Conservation (phyloP, 192 early-diverging fungal species). For the Globomyces pollinis-pini region DNA sequence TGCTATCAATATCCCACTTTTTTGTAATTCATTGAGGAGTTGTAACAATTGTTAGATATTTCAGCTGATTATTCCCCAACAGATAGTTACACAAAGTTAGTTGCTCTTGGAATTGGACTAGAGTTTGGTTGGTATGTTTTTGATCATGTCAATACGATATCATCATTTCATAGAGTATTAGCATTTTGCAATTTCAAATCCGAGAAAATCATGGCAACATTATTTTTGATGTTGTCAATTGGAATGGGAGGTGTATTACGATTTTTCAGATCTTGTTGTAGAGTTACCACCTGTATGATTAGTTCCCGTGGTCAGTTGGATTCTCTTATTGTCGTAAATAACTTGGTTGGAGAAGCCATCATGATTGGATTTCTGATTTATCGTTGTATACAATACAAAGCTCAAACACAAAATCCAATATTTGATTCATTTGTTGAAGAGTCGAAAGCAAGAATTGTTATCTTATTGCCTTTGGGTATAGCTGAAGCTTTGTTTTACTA, state of each 20-base stretch:
- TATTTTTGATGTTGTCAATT: not conserved
- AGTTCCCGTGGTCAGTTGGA: not conserved
- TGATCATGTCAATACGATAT: not conserved
- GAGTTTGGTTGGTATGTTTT: conserved; percentile 1
- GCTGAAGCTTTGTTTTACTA: not conserved
- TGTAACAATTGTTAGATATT: too few species aligned
- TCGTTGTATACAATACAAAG: too few species aligned
- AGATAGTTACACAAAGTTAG: too few species aligned
- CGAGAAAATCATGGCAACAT: not conserved
- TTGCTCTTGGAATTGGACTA: not conserved
- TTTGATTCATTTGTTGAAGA: not conserved
- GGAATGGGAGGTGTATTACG: not conserved
- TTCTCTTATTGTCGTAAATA: not conserved
- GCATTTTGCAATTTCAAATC: too few species aligned
- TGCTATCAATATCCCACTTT: too few species aligned
- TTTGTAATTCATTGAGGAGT: too few species aligned
- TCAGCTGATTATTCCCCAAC: too few species aligned
- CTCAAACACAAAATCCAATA: not conserved
- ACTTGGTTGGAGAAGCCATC: not conserved
- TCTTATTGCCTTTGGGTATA: not conserved
- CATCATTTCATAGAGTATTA: not conserved
- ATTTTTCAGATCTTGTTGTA: not conserved
- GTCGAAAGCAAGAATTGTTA: not conserved
- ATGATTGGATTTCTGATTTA: not conserved
- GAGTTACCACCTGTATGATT: not conserved